Percentiles rank a stretch among this genome's conserved stretches.
These are phyloP conservation scores for Pyrenophora teres DNA, from an alignment of 2,329 filamentous ascomycete species.

Conservation along the genomic window DNA sequence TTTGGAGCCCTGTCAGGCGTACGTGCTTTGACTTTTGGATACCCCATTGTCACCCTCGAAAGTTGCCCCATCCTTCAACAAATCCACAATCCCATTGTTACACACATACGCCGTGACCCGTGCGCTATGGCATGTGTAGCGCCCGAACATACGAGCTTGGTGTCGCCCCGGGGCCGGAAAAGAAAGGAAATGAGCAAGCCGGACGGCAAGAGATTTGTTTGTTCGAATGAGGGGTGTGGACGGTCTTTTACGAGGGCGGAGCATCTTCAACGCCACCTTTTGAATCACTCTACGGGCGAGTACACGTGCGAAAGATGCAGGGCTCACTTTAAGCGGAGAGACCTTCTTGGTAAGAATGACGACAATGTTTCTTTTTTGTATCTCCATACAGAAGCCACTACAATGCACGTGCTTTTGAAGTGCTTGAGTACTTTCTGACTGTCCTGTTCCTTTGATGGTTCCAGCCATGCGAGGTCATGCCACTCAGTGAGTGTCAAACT, in stretches of 20 bases:
- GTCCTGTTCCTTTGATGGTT: no score
- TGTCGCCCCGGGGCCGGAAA: slow-evolving; percentile 64
- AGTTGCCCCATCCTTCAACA: slow-evolving; percentile 36
- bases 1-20: slow-evolving; percentile 2
- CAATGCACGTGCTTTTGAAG: no score
- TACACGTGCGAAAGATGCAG: slow-evolving; percentile 64
- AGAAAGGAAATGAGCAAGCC: slow-evolving; percentile 53
- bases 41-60: slow-evolving; percentile 6
- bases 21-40: background rate
- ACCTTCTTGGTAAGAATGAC: slow-evolving; percentile 58
- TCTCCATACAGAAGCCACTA: background rate
- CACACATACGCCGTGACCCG: background rate
- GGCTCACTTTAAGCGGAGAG: slow-evolving; percentile 65
- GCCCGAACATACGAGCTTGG: slow-evolving; percentile 32
- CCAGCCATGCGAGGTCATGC: no score
- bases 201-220: slow-evolving; percentile 63
- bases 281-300: slow-evolving; percentile 72
- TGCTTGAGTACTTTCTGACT: no score
- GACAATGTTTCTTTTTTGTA: slow-evolving; percentile 3
- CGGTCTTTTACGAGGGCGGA: slow-evolving; percentile 95
- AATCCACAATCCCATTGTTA: slow-evolving; percentile 13
- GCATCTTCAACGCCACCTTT: slow-evolving; percentile 91
- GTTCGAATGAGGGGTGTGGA: slow-evolving; percentile 80
- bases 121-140: slow-evolving; percentile 24
- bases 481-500: no score